A percentile compares a stretch with the other conserved stretches of the same genome.
Evolutionary conservation across 768 basidiomycete species (phyloP).

Genomic region (Chalciporus piperatus): DNA sequence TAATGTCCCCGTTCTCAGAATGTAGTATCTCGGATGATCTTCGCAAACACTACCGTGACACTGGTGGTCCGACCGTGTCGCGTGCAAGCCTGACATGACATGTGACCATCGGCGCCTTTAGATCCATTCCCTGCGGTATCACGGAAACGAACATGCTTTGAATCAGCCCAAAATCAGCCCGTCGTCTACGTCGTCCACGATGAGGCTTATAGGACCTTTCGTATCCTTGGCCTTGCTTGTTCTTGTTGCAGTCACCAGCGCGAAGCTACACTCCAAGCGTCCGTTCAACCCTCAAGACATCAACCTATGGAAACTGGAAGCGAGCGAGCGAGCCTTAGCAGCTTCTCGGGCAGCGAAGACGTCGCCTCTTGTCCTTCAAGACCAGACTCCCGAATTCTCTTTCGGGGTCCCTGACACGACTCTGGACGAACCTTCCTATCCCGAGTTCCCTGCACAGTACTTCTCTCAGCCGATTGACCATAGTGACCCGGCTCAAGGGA

Average conservation of each 20-base stretch:
- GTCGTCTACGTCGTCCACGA: background rate
- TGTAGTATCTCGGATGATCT: no score
- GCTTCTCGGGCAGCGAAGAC: constrained; percentile 7
- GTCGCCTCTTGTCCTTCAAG: constrained; percentile 24
- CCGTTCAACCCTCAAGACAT: constrained; percentile 54
- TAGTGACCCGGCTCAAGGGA: constrained; percentile 53
- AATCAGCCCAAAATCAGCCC: no score
- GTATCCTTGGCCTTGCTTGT: constrained; percentile 11
- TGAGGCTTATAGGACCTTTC: constrained; percentile 15
- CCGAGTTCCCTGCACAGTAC: constrained; percentile 57
- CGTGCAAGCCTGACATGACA: no score
- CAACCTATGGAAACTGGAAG: constrained; percentile 59
- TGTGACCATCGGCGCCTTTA: no score
- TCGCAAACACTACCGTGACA: no score
- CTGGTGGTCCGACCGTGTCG: no score
- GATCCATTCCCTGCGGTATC: no score
- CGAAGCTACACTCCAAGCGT: constrained; percentile 9
- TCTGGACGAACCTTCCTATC: constrained; percentile 6
- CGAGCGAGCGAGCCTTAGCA: constrained; percentile 18
- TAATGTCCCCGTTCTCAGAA: no score
- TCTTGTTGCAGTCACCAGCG: constrained; percentile 8
- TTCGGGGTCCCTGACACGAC: constrained; percentile 9
- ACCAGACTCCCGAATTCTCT: constrained; percentile 11
- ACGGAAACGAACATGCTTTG: no score
- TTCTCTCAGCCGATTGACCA: constrained; percentile 90